Conservation (phyloP, 768 basidiomycete species). For the Tephrocybe sp. region DNA sequence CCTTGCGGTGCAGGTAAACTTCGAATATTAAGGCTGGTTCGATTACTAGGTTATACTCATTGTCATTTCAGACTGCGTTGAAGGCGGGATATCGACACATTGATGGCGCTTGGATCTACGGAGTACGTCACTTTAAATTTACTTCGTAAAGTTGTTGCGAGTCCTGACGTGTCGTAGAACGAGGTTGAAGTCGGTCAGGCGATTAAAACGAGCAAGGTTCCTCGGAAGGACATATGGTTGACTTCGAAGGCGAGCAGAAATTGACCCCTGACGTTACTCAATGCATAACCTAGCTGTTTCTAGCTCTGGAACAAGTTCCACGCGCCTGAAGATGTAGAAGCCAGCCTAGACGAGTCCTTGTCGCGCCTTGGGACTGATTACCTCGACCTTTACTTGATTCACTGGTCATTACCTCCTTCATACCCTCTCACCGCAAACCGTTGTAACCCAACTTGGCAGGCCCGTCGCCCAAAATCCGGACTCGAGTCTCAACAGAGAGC, state of each 20-base stretch:
- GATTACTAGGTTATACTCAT: neutral
- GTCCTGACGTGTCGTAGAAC: conserved; percentile 39
- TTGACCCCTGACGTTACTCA: too few species aligned
- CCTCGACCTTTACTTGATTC: conserved; percentile 77
- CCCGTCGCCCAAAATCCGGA: conserved; percentile 66
- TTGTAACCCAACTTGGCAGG: conserved; percentile 31
- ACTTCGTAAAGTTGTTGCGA: neutral
- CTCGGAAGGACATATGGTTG: conserved; percentile 64
- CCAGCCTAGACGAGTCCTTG: conserved; percentile 45
- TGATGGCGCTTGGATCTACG: conserved; percentile 71
- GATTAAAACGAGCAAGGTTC: conserved; percentile 53
- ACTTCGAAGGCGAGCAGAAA: conserved; percentile 49
- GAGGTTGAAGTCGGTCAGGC: conserved; percentile 69
- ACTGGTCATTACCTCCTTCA: conserved; percentile 48
- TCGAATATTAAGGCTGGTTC: neutral
- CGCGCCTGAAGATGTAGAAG: too few species aligned
- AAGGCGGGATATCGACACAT: conserved; percentile 67
- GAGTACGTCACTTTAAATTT: conserved; percentile 32
- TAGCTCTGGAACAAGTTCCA: too few species aligned
- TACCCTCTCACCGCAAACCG: neutral
- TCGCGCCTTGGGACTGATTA: conserved; percentile 12
- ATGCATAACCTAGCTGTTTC: too few species aligned
- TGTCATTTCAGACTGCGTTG: conserved; percentile 45
- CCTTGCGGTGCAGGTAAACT: conserved; percentile 55
- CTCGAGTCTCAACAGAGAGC: conserved; percentile 37